These are phyloP conservation scores for Aurinia saxatilis DNA, from an alignment of 345 rosid genomes.

Conservation along the genomic window DNA sequence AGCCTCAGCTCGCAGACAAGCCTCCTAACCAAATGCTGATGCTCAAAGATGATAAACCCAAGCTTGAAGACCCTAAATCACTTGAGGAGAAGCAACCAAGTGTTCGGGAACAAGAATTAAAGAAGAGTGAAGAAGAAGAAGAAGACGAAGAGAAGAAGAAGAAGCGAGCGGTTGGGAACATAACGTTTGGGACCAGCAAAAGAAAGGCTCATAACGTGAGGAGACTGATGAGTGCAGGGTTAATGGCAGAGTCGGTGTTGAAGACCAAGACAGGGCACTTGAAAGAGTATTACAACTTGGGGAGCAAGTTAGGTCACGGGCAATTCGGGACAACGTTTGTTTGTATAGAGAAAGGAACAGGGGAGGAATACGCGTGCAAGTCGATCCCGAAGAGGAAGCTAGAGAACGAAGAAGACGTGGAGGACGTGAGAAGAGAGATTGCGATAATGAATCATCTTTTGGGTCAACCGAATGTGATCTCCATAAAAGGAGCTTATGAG, in stretches of 20 bases:
- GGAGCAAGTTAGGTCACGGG: constrained; percentile 75
- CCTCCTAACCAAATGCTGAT: constrained; percentile 36
- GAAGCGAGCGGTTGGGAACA: background rate
- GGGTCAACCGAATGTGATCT: constrained; percentile 60
- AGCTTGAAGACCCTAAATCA: constrained; percentile 15
- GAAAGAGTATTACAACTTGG: constrained; percentile 60
- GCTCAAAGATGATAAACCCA: constrained; percentile 26
- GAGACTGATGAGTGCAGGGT: constrained; percentile 55
- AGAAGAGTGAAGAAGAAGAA: constrained; percentile 17
- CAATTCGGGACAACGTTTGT: constrained; percentile 89
- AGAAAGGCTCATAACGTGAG: constrained; percentile 39
- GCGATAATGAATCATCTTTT: constrained; percentile 84
- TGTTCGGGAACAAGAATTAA: constrained; percentile 20
- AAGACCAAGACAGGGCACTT: constrained; percentile 55
- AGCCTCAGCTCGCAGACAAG: constrained; percentile 25
- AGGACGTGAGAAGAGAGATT: constrained; percentile 87
- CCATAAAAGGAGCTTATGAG: constrained; percentile 80
- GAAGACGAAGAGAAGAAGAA: constrained; percentile 7
- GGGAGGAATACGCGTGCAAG: constrained; percentile 77
- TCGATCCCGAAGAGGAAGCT: constrained; percentile 83
- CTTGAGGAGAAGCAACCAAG: constrained; percentile 13
- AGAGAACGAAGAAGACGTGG: constrained; percentile 55
- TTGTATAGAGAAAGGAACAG: constrained; percentile 64
- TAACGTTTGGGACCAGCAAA: constrained; percentile 20
- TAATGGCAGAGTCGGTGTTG: constrained; percentile 50